phyloP scores from a whole-genome alignment of 345 rosid genomes.

The Mercurialis annua region DNA sequence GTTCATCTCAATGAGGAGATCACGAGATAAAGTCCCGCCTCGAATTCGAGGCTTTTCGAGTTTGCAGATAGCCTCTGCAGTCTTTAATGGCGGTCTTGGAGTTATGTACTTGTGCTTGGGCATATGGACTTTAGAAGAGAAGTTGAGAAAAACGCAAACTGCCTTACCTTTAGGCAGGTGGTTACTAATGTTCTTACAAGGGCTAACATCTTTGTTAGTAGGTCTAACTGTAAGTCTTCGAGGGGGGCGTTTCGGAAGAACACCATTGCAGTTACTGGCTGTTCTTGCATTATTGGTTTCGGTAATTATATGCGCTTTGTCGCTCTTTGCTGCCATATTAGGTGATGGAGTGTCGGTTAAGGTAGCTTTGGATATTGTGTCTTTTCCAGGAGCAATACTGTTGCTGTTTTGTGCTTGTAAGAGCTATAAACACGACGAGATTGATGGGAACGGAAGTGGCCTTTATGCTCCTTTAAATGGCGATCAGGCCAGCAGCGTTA shows the following conservation, averaged over 20 bases:
- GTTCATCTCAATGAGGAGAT: conserved; percentile 42
- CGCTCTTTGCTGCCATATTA: conserved; percentile 38
- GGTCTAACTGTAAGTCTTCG: conserved; percentile 45
- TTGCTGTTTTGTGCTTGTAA: conserved; percentile 52
- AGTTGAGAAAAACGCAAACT: conserved; percentile 31
- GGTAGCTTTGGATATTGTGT: conserved; percentile 45
- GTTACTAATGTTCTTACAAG: conserved; percentile 53
- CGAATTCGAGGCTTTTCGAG: conserved; percentile 29
- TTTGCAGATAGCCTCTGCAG: conserved; percentile 45
- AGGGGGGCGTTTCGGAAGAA: conserved; percentile 33
- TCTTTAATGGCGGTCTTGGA: conserved; percentile 61
- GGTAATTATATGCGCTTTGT: conserved; percentile 37
- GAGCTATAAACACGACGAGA: conserved; percentile 29
- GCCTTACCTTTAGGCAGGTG: conserved; percentile 49
- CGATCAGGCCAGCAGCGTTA: conserved; percentile 29
- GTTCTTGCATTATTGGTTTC: conserved; percentile 52
- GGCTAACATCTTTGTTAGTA: conserved; percentile 59
- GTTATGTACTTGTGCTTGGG: conserved; percentile 50
- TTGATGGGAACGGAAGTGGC: conserved; percentile 25
- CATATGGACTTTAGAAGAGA: conserved; percentile 57
- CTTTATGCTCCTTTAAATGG: conserved; percentile 57
- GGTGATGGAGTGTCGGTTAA: conserved; percentile 22
- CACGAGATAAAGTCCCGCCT: conserved; percentile 18
- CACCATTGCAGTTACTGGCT: conserved; percentile 43
- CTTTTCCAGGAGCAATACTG: conserved; percentile 56